Base-by-base conservation (phyloP, 1,284 basidiomycete species). In the Erythrobasidium hasegawianum region DNA sequence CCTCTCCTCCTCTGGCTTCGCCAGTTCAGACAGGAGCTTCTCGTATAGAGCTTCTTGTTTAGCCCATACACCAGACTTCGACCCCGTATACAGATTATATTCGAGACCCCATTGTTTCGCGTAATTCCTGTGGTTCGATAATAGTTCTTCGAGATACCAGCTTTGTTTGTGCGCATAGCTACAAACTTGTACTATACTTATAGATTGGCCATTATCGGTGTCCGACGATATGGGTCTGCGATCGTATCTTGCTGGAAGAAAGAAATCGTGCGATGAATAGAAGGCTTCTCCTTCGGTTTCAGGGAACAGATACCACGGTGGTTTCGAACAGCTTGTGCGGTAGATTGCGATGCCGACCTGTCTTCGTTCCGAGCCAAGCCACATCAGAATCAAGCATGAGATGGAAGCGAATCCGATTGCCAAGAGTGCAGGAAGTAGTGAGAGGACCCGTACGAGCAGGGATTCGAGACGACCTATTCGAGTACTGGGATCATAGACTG, bases 241-340 rank as follows among this genome's bases (percentile, higher is more conserved):
- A 24, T 41, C 10, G 55, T 11, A 5, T 18, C 13, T 57, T 20
- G 55, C 20, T 1, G 38, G 38, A 18, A 57, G 9, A 5, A 8
- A 11, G 27, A 20, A 41, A 2, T 57, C 29, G 11, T 18, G 8
- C 20, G 10, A 7, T 9, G 27, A 5, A 39, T 38, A 33, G 55
- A 57, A 33, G 14, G 20, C 9, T 41, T 33, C 38, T n/a, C 27
- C 55, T 40, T 16, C 5, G 16, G 26, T 38, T 13, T 22, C 55
- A 18, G 55, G 55, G 24, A 57, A 57, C 27, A 40, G 20, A 26
- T 57, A 57, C 55, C 55, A 57, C 1, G 55, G 55, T 18, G 38
- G 27, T 18, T 41, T 33, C 29, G 18, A 20, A 8, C 55, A 57
- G 55, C 55, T 57, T 18, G 39, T 13, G 20, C 27, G 38, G 18